Percentiles rank a stretch among this genome's conserved stretches.
phyloP scores from a whole-genome alignment of 768 basidiomycete genomes.

The Phlegmacium glaucopus region DNA sequence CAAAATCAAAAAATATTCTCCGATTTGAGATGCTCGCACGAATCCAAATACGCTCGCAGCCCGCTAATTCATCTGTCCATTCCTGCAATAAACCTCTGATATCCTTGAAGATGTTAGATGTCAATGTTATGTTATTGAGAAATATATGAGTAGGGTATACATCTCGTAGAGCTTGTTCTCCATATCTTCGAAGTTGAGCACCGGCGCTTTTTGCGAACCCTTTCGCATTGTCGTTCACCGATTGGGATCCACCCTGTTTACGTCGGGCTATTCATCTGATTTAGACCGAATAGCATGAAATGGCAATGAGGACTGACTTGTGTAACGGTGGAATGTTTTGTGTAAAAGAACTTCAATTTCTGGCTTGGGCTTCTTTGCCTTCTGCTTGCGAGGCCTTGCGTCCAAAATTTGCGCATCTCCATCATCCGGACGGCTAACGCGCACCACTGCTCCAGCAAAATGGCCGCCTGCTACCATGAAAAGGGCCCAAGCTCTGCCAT shows the following conservation, averaged over 20 bases:
- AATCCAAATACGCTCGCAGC: constrained; percentile 90
- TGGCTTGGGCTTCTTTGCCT: constrained; percentile 61
- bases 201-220: constrained; percentile 93
- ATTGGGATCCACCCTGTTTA: constrained; percentile 97
- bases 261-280: constrained; percentile 59
- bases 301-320: constrained; percentile 58
- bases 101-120: constrained; percentile 50
- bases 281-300: neutral
- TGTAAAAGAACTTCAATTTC: constrained; percentile 82
- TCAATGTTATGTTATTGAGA: neutral
- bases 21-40: constrained; percentile 86
- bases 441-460: constrained; percentile 89
- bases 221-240: constrained; percentile 88
- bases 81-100: constrained; percentile 79
- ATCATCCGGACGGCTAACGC: constrained; percentile 58
- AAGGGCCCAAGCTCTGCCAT: constrained; percentile 83
- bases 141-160: constrained; percentile 37
- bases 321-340: constrained; percentile 98
- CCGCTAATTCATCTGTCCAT: constrained; percentile 84
- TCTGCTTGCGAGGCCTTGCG: constrained; percentile 46
- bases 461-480: constrained; percentile 98
- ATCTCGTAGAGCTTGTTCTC: constrained; percentile 89
- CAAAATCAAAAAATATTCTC: constrained; percentile 88
- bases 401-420: constrained; percentile 31
- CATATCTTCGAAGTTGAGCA: constrained; percentile 89